These are phyloP conservation scores for Trichomonas tenax DNA, from an alignment of 208 protist species.

Conservation along the genomic window DNA sequence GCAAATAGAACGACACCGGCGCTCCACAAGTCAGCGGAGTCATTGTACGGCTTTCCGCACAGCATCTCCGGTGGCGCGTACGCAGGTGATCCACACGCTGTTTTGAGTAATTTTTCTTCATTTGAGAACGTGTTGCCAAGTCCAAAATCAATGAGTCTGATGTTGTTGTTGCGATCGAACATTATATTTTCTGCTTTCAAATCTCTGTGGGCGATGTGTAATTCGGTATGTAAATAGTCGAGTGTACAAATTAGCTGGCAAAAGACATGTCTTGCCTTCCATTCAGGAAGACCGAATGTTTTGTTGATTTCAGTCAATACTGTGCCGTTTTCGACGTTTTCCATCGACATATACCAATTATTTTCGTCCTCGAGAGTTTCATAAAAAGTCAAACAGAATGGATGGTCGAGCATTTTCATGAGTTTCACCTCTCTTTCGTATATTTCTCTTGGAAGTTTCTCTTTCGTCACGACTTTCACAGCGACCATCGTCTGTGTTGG, in stretches of 20 bases:
- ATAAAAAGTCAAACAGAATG: neutral
- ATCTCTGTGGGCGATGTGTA: neutral
- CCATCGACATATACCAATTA: neutral
- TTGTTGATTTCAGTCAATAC: neutral
- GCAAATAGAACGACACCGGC: neutral
- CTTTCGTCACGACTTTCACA: neutral
- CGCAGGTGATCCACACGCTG: neutral
- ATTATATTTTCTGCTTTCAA: neutral
- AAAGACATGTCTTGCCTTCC: neutral
- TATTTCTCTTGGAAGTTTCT: neutral
- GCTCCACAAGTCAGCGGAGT: neutral
- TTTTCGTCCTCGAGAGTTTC: neutral
- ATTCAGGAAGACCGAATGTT: neutral
- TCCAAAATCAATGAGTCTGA: neutral
- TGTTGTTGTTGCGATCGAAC: neutral
- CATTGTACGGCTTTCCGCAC: neutral
- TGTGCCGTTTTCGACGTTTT: neutral
- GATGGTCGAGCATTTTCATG: neutral
- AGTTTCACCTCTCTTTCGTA: neutral
- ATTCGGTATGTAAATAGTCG: slow-evolving; percentile 1
- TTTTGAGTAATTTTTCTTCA: neutral
- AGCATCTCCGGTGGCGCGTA: neutral
- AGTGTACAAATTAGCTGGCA: neutral
- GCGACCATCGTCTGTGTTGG: neutral
- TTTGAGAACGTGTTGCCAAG: neutral